Percentiles rank a stretch among this genome's conserved stretches.
Conservation (phyloP, 306 rosid species). For the Sophora flavescens region DNA sequence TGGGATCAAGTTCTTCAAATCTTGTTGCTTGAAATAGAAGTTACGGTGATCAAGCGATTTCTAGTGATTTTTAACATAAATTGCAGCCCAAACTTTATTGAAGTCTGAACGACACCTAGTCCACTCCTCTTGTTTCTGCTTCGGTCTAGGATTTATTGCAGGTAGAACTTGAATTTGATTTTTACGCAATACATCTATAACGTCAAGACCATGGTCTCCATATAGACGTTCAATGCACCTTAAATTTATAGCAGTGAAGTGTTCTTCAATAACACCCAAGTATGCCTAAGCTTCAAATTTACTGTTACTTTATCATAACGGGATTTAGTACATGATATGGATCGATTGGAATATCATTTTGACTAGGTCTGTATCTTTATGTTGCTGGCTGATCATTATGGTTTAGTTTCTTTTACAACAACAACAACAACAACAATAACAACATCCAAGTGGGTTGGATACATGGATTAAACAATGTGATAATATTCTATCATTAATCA, state of each 20-base stretch:
- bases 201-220: constrained; percentile 99
- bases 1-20: constrained; percentile 89
- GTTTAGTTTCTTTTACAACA: too few relatives aligned
- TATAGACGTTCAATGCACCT: constrained; percentile 98
- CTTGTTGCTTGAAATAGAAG: constrained; percentile 99
- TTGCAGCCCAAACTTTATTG: constrained; percentile 98
- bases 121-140: constrained; percentile 99
- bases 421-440: too few relatives aligned
- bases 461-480: too few relatives aligned
- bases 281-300: too few relatives aligned
- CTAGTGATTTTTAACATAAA: constrained; percentile 92
- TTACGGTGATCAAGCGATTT: constrained; percentile 99
- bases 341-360: too few relatives aligned
- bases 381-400: too few relatives aligned
- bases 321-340: too few relatives aligned
- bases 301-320: too few relatives aligned
- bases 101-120: constrained; percentile 88
- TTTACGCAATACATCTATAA: constrained; percentile 88
- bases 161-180: constrained; percentile 82
- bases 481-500: too few relatives aligned
- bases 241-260: constrained; percentile 64
- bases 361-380: too few relatives aligned
- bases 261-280: too few relatives aligned
- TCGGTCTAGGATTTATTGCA: constrained; percentile 85
- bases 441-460: too few relatives aligned